Evolutionary conservation across 331 rosid genomes (phyloP).

Genomic region (Rhamnella rubrinervis): DNA sequence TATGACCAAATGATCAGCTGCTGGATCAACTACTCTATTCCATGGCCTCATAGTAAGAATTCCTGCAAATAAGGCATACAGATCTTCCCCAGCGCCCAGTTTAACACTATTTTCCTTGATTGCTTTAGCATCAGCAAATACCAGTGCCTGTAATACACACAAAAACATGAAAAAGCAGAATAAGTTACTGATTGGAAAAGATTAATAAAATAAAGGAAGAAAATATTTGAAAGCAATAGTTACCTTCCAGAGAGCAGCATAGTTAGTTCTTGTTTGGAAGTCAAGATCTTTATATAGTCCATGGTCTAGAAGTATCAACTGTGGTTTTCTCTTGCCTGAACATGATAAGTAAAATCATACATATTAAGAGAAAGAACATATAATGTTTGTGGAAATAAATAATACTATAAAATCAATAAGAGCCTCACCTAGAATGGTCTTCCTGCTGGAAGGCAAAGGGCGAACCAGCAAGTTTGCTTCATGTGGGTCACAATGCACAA

Average conservation of each 20-base stretch:
- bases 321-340: conserved; percentile 87
- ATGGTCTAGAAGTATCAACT: conserved; percentile 86
- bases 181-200: conserved; percentile 2
- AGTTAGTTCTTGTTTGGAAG: conserved; percentile 61
- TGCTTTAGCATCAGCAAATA: conserved; percentile 76
- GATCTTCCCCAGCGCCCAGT: conserved; percentile 97
- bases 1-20: conserved; percentile 88
- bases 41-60: conserved; percentile 96
- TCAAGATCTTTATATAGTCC: conserved; percentile 97
- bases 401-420: not conserved
- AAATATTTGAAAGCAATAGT: not conserved
- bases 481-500: conserved; percentile 99
- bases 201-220: not conserved
- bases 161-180: conserved; percentile 7
- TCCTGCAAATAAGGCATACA: conserved; percentile 91
- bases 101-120: conserved; percentile 86
- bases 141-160: conserved; percentile 48
- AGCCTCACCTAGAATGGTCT: conserved; percentile 62
- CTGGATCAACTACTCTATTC: conserved; percentile 75
- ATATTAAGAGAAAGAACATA: not conserved
- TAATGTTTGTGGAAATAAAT: no score
- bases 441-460: conserved; percentile 64
- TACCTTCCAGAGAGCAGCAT: conserved; percentile 96
- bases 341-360: conserved; percentile 1
- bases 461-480: conserved; percentile 91